Conservation (phyloP, 305 asterid genomes). For the Fraxinus dipetala region DNA sequence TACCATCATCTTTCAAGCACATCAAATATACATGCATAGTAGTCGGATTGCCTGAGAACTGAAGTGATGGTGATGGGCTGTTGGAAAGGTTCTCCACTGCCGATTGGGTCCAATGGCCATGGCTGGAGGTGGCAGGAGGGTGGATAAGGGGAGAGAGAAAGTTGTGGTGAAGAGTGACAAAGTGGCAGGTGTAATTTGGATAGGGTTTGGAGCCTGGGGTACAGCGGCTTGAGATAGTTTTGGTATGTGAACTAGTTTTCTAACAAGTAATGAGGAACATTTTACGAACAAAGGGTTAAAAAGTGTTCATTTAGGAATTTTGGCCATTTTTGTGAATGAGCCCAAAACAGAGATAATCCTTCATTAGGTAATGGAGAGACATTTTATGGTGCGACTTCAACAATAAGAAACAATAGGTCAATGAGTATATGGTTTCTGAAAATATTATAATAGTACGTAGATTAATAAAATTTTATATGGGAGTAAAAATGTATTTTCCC, state of each 20-base stretch:
- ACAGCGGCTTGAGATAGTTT: not conserved
- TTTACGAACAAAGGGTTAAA: not conserved
- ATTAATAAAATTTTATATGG: not conserved
- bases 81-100: not conserved
- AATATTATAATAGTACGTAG: not conserved
- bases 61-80: not conserved
- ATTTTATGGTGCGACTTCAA: not conserved
- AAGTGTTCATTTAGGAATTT: not conserved
- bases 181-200: not conserved
- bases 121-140: not conserved
- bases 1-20: not conserved
- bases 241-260: not conserved
- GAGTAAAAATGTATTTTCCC: not conserved
- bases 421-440: not conserved
- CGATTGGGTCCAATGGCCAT: not conserved
- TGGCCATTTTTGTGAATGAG: not conserved
- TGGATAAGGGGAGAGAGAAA: not conserved
- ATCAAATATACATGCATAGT: not conserved
- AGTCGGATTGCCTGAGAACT: not conserved
- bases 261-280: not conserved
- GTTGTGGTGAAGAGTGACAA: not conserved
- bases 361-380: not conserved
- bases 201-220: not conserved
- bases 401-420: not conserved
- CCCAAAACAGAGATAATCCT: not conserved